Evolutionary conservation across 768 basidiomycete species (phyloP), one percentile per base, ranked within the genome.

Genomic region (Naganishia vaughanmartiniae): DNA sequence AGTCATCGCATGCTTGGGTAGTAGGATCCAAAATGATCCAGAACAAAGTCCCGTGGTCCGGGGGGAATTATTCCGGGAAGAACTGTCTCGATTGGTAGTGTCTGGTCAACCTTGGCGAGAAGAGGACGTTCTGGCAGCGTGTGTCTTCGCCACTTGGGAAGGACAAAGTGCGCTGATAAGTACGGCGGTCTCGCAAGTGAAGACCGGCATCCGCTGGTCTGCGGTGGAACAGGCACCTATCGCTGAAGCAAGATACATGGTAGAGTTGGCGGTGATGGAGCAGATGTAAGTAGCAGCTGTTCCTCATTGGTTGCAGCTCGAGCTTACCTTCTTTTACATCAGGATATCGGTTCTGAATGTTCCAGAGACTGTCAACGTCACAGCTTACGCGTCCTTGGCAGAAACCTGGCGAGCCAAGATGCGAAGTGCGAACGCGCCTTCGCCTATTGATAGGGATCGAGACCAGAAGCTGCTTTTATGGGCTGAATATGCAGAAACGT

Each of bases 401-500:
- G 42, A 57, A n/a, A 36, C 26, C 19, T 72, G 71, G 71, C 65
- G 71, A 56, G 55, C 45, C 42, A 54, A 56, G 30, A 56, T 72
- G 55, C 42, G 42, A 51, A 30, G 11, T 7, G 42, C 46, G 10
- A 56, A 17, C 21, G 55, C 66, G 24, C 24, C 66, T 10, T 51
- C 55, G 4, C 66, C 66, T 10, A 56, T 33, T 15, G 63, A 66
- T 30, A 58, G 57, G 33, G 80, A 81, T 70, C 70, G 77, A 34
- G 78, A 81, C 63, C 69, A 75, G 21, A 78, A 78, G 66, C 69
- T 81, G 7, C 71, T 79, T 26, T 74, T 77, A 19, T 81, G 80
- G 80, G 55, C 78, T 24, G 80, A 81, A 69, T 78, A 79, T 66
- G 67, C 76, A 33, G 80, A 81, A 66, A 75, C 71, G 11, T 72